Percentiles rank a stretch among this genome's conserved stretches.
Conservation (phyloP, 31 red algal genomes). For the Endocladia muricata region DNA sequence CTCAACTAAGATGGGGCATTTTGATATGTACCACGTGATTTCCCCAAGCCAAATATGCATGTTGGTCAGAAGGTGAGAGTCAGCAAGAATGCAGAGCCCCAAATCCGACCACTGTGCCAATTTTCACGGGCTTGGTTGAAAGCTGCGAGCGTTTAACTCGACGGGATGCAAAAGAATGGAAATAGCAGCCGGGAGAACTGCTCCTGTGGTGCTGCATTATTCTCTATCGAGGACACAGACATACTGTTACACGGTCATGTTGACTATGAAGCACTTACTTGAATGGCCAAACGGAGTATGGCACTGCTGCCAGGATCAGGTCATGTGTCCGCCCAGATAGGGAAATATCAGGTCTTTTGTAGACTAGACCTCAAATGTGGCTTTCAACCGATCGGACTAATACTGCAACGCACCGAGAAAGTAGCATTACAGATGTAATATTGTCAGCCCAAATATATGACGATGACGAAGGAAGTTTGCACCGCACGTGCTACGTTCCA, state of each 20-base stretch:
- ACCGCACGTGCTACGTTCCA: not conserved
- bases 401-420: not conserved
- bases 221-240: not conserved
- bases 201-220: slow-evolving; percentile 14
- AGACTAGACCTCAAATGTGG: slow-evolving; percentile 4
- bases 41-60: not conserved
- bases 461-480: slow-evolving; percentile 5
- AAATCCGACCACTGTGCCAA: not conserved
- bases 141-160: not conserved
- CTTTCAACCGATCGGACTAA: slow-evolving; percentile 2
- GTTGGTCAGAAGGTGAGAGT: not conserved
- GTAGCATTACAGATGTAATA: slow-evolving; percentile 3
- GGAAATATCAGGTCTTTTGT: not conserved
- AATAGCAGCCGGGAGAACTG: not conserved
- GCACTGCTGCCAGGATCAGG: not conserved
- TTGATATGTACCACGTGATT: not conserved
- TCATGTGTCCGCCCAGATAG: not conserved
- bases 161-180: slow-evolving; percentile 10
- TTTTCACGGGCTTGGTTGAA: slow-evolving; percentile 1
- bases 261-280: not conserved
- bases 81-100: not conserved
- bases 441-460: slow-evolving; percentile 2
- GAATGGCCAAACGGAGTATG: not conserved
- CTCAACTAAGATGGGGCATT: not conserved
- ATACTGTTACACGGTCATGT: slow-evolving; percentile 1